These are phyloP conservation scores for Boletus reticulatus DNA, from an alignment of 768 basidiomycete species.

Conservation along the genomic window DNA sequence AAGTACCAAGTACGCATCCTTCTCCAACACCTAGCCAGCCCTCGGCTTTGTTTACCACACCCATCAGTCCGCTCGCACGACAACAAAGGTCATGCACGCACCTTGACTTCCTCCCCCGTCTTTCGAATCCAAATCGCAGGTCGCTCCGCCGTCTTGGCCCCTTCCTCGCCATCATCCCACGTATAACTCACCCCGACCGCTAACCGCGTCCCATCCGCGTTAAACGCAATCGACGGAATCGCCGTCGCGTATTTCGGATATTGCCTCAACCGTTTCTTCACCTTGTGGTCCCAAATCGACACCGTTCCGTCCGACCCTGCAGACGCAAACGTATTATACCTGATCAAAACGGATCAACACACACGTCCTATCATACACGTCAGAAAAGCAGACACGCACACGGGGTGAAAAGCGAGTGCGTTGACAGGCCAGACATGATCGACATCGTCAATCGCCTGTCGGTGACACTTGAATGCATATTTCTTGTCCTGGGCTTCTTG, in stretches of 20 bases:
- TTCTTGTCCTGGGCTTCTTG: slow-evolving; percentile 72
- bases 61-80: background rate
- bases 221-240: slow-evolving; percentile 81
- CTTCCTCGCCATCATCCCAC: slow-evolving; percentile 85
- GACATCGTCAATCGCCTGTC: slow-evolving; percentile 83
- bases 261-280: slow-evolving; percentile 92
- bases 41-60: slow-evolving; percentile 12
- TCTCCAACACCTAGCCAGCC: slow-evolving; percentile 13
- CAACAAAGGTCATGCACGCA: slow-evolving; percentile 25
- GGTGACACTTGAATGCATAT: slow-evolving; percentile 94
- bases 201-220: slow-evolving; percentile 75
- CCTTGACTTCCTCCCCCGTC: slow-evolving; percentile 79
- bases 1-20: too few relatives aligned
- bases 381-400: slow-evolving; percentile 39
- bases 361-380: too few relatives aligned
- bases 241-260: slow-evolving; percentile 76
- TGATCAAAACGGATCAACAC: slow-evolving; percentile 23
- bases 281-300: slow-evolving; percentile 95
- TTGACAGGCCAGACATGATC: slow-evolving; percentile 99
- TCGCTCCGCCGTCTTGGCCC: slow-evolving; percentile 59
- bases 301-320: slow-evolving; percentile 94
- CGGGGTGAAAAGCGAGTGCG: slow-evolving; percentile 90
- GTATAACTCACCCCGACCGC: slow-evolving; percentile 87
- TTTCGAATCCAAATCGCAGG: slow-evolving; percentile 61
- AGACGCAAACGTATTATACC: slow-evolving; percentile 92